Conservation (phyloP, 73 alveolate species). For the Symbiodinium pilosum region DNA sequence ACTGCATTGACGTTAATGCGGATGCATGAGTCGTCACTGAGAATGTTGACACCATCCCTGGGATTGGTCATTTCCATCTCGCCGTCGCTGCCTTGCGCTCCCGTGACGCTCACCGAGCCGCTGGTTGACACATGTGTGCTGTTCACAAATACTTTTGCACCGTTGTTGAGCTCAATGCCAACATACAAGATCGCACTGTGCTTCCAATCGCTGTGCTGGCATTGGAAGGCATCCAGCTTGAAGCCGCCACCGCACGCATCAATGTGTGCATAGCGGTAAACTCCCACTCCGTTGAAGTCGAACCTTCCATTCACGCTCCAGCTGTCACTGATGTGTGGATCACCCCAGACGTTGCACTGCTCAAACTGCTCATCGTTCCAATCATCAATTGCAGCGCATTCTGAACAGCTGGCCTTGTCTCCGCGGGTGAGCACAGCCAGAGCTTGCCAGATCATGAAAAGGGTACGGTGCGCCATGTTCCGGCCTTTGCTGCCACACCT, state of each 20-base stretch:
- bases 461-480: background rate
- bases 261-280: conserved; percentile 1
- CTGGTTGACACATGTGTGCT: background rate
- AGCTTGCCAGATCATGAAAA: background rate
- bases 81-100: background rate
- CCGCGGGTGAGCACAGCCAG: too few relatives aligned
- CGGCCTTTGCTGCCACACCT: background rate
- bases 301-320: conserved; percentile 1
- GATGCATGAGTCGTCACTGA: background rate
- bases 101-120: background rate
- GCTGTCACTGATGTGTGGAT: conserved; percentile 19
- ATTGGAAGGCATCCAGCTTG: conserved; percentile 1
- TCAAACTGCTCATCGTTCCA: background rate
- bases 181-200: background rate
- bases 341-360: background rate
- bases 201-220: conserved; percentile 12
- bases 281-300: background rate
- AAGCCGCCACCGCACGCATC: conserved; percentile 14
- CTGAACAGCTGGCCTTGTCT: background rate
- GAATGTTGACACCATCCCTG: background rate
- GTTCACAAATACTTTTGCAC: background rate
- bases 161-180: conserved; percentile 1
- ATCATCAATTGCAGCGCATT: background rate
- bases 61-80: background rate
- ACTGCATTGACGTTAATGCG: background rate